Evolutionary conservation across 2,329 filamentous ascomycete genomes (phyloP), one percentile per base, ranked within the genome.

Genomic region (Fusarium sarcochroum): DNA sequence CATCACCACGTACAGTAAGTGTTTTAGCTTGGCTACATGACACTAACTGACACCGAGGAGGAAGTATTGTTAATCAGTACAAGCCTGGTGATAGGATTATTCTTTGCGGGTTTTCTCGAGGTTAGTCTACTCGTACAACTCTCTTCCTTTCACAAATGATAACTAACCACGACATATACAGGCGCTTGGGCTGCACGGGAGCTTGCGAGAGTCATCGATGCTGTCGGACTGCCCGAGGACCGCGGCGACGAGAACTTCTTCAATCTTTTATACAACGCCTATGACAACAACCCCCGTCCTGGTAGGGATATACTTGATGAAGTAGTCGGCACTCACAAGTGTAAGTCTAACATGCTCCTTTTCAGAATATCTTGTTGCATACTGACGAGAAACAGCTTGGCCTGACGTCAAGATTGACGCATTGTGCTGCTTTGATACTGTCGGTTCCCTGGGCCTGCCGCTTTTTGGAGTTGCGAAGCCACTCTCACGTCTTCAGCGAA

Each of bases 341-440:
- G 23, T 23, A 23, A 23, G 7, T 23, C 23, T 23, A 3, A 23
- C 23, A 23, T 23, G 23, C 23, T 4, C 23, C 23, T 7, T 23
- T 23, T 23, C 23, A 23, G 5, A 23, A 23, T 23, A 23, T 3
- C 23, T 7, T 23, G 23, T 23, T 23, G 3, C 23, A 23, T 9
- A 13, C n/a, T 53, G 2, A 53, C 9, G 8, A 2, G 1, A 7
- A 6, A 2, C 14, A 54, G 51, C 34, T 4, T 48, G 21, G 21
- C 15, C 44, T 10, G 17, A 50, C 1, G 15, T 50, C 3, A 13
- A 17, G 5, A 42, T 52, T 1, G 34, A 56, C 3, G 45, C 34
- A 1, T 2, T 56, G 4, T 56, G 53, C 6, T 56, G 53, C 11
- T 56, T 56, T 1, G 53, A 56, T 15, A 56, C 53, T 3, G 45